Evolutionary conservation across 2,329 filamentous ascomycete species (phyloP).

Genomic region (Fusarium chlamydosporum): DNA sequence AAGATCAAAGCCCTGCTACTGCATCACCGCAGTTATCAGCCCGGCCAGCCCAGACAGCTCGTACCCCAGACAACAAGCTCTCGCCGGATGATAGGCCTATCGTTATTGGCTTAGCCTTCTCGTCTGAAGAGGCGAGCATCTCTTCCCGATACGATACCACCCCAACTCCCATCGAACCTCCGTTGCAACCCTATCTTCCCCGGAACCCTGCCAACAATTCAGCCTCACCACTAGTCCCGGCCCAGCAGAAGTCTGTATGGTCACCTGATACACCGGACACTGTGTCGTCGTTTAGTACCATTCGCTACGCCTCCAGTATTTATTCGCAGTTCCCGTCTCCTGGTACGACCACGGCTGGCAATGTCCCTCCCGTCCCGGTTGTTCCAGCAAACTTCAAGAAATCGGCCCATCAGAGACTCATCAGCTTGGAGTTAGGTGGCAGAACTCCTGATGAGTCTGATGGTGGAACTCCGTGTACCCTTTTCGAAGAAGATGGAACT

Average conservation of each 20-base stretch:
- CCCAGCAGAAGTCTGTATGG: slow-evolving; percentile 67
- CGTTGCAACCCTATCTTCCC: slow-evolving; percentile 20
- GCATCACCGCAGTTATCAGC: slow-evolving; percentile 47
- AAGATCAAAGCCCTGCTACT: slow-evolving; percentile 50
- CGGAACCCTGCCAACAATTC: slow-evolving; percentile 17
- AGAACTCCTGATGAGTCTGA: slow-evolving; percentile 63
- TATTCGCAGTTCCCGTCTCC: slow-evolving; percentile 70
- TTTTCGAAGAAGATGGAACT: slow-evolving; percentile 78
- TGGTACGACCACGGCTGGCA: slow-evolving; percentile 48
- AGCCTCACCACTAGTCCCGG: slow-evolving; percentile 41
- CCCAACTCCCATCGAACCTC: slow-evolving; percentile 50
- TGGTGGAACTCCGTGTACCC: slow-evolving; percentile 70
- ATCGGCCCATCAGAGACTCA: slow-evolving; percentile 53
- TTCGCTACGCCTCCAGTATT: slow-evolving; percentile 69
- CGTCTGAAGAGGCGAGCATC: slow-evolving; percentile 58
- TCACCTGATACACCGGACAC: slow-evolving; percentile 73
- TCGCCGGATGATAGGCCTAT: slow-evolving; percentile 80
- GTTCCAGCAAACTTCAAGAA: slow-evolving; percentile 64
- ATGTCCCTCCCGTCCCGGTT: slow-evolving; percentile 72
- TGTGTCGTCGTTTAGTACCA: slow-evolving; percentile 57
- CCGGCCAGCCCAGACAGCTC: slow-evolving; percentile 45
- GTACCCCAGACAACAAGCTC: slow-evolving; percentile 61
- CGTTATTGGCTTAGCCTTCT: slow-evolving; percentile 77
- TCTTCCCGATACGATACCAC: slow-evolving; percentile 62
- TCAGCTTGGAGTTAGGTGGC: slow-evolving; percentile 55